Conservation (phyloP, 169 alveolate genomes). For the Cryptosporidium bovis region DNA sequence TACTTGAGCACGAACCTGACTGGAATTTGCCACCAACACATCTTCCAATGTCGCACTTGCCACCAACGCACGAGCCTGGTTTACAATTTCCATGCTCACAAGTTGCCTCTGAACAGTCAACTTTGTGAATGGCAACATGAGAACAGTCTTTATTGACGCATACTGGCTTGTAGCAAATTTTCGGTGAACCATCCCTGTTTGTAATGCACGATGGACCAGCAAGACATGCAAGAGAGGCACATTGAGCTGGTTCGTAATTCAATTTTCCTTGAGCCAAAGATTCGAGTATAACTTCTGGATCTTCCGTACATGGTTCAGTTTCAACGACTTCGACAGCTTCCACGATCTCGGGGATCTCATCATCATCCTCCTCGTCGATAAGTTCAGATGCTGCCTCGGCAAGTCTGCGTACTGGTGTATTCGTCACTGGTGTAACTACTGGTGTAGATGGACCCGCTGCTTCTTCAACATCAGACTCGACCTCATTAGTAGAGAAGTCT, state of each 20-base stretch:
- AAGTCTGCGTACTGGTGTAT: neutral
- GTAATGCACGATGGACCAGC: conserved; percentile 39
- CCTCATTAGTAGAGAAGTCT: conserved; percentile 19
- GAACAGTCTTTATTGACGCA: conserved; percentile 47
- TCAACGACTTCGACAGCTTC: neutral
- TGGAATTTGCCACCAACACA: conserved; percentile 66
- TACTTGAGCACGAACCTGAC: conserved; percentile 43
- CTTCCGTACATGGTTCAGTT: neutral
- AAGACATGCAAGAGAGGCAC: conserved; percentile 17
- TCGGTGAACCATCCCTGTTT: conserved; percentile 46
- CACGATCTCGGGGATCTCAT: neutral
- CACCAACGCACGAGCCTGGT: conserved; percentile 46
- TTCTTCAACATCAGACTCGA: conserved; percentile 16
- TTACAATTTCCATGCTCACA: conserved; percentile 29
- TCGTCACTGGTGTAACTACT: neutral
- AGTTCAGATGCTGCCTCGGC: neutral
- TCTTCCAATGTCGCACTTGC: conserved; percentile 10
- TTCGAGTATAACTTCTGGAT: conserved; percentile 44
- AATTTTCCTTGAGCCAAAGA: neutral
- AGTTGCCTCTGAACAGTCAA: conserved; percentile 38
- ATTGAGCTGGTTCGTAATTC: conserved; percentile 48
- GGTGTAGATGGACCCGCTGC: conserved; percentile 1
- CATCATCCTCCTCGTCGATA: neutral
- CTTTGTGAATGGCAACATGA: conserved; percentile 14
- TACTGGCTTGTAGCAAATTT: conserved; percentile 40